phyloP scores from a whole-genome alignment of 202 grass and related monocot species.

The Setaria viridis region DNA sequence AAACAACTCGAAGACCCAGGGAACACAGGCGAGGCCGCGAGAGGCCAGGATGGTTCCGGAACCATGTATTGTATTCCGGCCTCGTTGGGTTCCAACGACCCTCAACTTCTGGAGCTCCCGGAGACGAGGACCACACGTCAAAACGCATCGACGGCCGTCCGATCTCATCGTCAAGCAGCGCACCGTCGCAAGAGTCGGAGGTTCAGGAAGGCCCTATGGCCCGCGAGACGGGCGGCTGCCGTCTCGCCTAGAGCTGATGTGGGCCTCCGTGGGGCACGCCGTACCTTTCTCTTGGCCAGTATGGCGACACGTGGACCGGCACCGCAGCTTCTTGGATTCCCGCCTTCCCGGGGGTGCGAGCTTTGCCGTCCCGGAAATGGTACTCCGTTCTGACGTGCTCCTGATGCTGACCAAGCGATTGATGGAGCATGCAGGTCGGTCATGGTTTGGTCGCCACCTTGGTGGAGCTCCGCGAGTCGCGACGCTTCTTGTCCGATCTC shows the following conservation, averaged over 20 bases:
- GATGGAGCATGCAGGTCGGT: not conserved
- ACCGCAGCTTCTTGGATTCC: not conserved
- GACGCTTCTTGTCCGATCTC: not conserved
- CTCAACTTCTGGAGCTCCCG: not conserved
- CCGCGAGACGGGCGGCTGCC: not conserved
- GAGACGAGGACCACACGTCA: not conserved
- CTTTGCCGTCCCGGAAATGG: not conserved
- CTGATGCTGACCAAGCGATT: not conserved
- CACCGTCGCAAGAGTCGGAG: not conserved
- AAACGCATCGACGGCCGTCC: not conserved
- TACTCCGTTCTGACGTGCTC: not conserved
- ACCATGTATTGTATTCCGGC: not conserved
- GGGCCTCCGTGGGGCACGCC: not conserved
- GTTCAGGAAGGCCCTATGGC: conserved; percentile 20
- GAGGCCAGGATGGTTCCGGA: conserved; percentile 44
- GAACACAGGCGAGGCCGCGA: not conserved
- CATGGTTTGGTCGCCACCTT: not conserved
- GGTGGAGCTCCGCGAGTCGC: not conserved
- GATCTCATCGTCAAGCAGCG: not conserved
- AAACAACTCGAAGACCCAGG: not conserved
- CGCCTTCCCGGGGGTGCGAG: not conserved
- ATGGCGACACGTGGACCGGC: not conserved
- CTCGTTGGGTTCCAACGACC: not conserved
- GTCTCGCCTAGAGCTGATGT: not conserved
- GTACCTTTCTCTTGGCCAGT: not conserved